phyloP scores from a whole-genome alignment of 1,284 basidiomycete genomes.

The Puccinia coronata region DNA sequence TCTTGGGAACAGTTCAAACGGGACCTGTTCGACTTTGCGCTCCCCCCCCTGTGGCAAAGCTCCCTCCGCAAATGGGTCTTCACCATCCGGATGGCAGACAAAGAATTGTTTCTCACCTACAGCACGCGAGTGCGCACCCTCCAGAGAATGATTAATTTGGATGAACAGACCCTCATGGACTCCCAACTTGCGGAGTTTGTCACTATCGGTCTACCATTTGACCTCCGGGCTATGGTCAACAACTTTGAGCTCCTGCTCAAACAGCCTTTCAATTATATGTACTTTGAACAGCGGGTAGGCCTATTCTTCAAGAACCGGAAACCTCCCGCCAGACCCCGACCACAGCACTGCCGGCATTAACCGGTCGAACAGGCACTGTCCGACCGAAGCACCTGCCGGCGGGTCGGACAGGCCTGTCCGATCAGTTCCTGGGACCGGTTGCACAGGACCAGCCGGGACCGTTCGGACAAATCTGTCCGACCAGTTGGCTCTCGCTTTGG shows the following conservation, averaged over 20 bases:
- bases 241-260: not conserved
- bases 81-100: not conserved
- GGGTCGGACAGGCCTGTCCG: no score
- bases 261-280: not conserved
- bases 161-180: not conserved
- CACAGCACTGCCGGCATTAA: no score
- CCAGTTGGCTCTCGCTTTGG: no score
- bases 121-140: not conserved
- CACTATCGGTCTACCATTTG: not conserved
- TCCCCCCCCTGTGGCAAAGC: not conserved
- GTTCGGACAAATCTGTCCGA: no score
- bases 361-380: no score
- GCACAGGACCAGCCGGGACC: no score
- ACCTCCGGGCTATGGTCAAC: not conserved
- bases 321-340: not conserved
- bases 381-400: no score
- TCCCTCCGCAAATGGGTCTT: not conserved
- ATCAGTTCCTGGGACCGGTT: no score
- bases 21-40: not conserved
- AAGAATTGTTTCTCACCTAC: not conserved
- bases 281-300: no score
- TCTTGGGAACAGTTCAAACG: not conserved
- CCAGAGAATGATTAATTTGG: constrained; percentile 13
- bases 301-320: not conserved
- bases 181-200: not conserved